Evolutionary conservation across 331 rosid genomes (phyloP), one percentile per base, ranked within the genome.

Genomic region (Stylosanthes scabra): DNA sequence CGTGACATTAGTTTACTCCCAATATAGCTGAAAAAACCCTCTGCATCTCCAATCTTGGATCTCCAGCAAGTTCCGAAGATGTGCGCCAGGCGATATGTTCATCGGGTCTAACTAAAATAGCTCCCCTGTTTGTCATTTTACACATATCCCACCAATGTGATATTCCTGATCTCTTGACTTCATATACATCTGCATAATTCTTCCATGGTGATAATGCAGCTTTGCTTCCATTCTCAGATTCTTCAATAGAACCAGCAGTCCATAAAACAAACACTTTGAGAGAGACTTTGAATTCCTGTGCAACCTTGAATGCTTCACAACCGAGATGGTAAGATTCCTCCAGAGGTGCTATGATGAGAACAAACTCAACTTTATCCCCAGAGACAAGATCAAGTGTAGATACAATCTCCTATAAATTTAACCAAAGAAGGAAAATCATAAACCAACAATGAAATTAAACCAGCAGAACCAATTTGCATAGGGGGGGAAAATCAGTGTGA

Each of bases 41-140:
- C 52, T 52, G 85, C 85, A 83, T 80, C 73, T 80, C 85, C 66
- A 49, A 72, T 63, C 66, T 65, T 65, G 81, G 81, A 67, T 84
- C 85, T 70, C 62, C 74, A 14, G 56, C 20, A 76, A 80, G 69
- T 37, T 54, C 78, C 37, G 75, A 83, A 73, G 45, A 50, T 59
- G 85, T 44, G 39, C 92, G 81, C 99, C 97, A 92, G 54, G 93
- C 92, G 80, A 92, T 82, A 76, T 90, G 98, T 74, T 90, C 96
- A 20, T 93, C 97, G 3, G 93, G 96, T 82, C 97, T 84, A 70
- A 88, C 95, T 41, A 93, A 71, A 77, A 90, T 87, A 75, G 89
- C 97, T 61, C 97, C 98, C 70, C 64, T 65, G 63, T 83, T 74
- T 0, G 83, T 88, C 92, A 88, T 90, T 71, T 83, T 84, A 60